Conservation (phyloP, 2,329 filamentous ascomycete genomes). For the Neocatenulostroma microsporum region DNA sequence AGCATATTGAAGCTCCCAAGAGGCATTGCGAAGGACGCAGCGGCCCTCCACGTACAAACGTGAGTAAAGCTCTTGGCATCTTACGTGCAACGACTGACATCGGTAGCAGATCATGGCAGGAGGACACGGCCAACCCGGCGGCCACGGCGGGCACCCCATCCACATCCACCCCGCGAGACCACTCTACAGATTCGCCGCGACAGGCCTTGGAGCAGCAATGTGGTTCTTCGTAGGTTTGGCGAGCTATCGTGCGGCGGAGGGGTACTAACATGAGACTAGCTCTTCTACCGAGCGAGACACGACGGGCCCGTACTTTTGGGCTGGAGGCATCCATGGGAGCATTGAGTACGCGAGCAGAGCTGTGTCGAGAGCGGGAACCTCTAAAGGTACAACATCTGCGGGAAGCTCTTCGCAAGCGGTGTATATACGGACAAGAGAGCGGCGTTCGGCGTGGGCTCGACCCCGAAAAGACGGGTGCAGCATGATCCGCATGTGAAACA, state of each 20-base stretch:
- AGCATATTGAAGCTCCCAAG: too few relatives aligned
- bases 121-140: constrained; percentile 19
- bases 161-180: constrained; percentile 55
- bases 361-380: too few relatives aligned
- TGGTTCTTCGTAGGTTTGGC: constrained; percentile 94
- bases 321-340: constrained; percentile 95
- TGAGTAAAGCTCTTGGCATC: too few relatives aligned
- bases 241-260: background rate
- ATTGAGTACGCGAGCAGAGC: constrained; percentile 56
- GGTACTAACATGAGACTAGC: constrained; percentile 41
- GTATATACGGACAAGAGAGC: too few relatives aligned
- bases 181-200: constrained; percentile 78
- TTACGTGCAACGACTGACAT: too few relatives aligned
- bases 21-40: too few relatives aligned
- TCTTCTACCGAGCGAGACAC: constrained; percentile 95
- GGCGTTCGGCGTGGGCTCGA: too few relatives aligned
- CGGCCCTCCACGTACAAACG: too few relatives aligned
- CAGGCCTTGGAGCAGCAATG: constrained; percentile 87
- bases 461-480: too few relatives aligned
- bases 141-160: constrained; percentile 44
- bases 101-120: constrained; percentile 20
- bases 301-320: constrained; percentile 86
- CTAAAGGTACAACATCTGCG: too few relatives aligned
- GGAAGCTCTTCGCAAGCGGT: too few relatives aligned
- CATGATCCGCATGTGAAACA: too few relatives aligned